Evolutionary conservation across 164 flowering plant species (phyloP).

Genomic region (Berberis vulgaris): DNA sequence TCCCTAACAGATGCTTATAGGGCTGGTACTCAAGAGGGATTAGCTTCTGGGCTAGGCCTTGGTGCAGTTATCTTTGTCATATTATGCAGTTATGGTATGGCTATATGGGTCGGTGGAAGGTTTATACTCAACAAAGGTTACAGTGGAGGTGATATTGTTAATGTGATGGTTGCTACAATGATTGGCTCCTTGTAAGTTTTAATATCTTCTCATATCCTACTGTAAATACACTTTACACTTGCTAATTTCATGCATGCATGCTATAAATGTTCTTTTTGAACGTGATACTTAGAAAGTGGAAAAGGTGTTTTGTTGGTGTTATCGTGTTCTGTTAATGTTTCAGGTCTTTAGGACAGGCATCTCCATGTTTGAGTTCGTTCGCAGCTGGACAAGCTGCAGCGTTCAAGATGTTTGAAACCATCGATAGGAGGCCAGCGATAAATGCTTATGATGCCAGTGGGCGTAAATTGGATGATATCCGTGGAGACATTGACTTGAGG

Average conservation of each 20-base stretch:
- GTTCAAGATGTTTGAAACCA: slow-evolving; percentile 40
- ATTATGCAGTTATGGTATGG: slow-evolving; percentile 51
- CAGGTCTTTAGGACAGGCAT: slow-evolving; percentile 44
- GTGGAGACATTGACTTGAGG: slow-evolving; percentile 22
- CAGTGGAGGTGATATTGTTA: slow-evolving; percentile 56
- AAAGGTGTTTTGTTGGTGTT: too few relatives aligned
- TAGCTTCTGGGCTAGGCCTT: slow-evolving; percentile 54
- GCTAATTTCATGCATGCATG: too few relatives aligned
- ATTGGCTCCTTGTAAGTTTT: slow-evolving; percentile 64
- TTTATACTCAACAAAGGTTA: slow-evolving; percentile 59
- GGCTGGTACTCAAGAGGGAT: slow-evolving; percentile 52
- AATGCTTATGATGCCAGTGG: slow-evolving; percentile 36
- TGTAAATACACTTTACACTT: too few relatives aligned
- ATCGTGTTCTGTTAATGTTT: not conserved
- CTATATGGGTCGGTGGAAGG: slow-evolving; percentile 67
- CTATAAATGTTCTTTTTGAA: too few relatives aligned
- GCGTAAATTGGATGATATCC: slow-evolving; percentile 15
- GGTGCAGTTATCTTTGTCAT: slow-evolving; percentile 39
- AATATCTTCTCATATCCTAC: not conserved
- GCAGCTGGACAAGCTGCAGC: slow-evolving; percentile 45
- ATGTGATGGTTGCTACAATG: slow-evolving; percentile 50
- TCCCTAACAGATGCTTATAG: slow-evolving; percentile 44
- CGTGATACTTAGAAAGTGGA: too few relatives aligned
- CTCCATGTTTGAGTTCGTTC: slow-evolving; percentile 42
- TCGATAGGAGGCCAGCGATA: slow-evolving; percentile 31